phyloP scores from a whole-genome alignment of 495 filamentous ascomycete genomes.

The Chlorociboria aeruginascens region DNA sequence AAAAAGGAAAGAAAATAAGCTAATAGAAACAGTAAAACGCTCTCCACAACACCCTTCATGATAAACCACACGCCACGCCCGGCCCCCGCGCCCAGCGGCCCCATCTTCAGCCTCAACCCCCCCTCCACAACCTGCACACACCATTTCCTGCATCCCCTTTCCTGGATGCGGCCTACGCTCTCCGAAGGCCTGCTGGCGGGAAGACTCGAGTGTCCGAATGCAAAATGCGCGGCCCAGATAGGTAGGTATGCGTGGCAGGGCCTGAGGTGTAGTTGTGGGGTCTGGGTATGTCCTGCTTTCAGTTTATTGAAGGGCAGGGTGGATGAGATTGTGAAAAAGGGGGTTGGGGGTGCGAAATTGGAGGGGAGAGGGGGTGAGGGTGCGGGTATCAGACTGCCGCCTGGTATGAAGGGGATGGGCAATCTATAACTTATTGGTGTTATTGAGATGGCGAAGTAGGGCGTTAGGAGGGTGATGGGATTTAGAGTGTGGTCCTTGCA shows the following conservation, averaged over 20 bases:
- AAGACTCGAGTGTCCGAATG: constrained; percentile 68
- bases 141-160: constrained; percentile 78
- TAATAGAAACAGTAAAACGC: constrained; percentile 33
- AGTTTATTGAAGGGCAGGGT: constrained; percentile 69
- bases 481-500: neutral
- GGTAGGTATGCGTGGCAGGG: constrained; percentile 95
- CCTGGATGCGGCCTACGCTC: constrained; percentile 82
- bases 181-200: constrained; percentile 68
- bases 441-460: neutral
- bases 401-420: constrained; percentile 14
- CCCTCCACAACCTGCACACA: constrained; percentile 51
- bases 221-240: constrained; percentile 63
- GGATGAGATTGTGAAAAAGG: constrained; percentile 45
- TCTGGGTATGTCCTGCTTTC: constrained; percentile 88
- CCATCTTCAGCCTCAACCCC: constrained; percentile 9
- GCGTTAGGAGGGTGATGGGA: neutral
- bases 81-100: constrained; percentile 6
- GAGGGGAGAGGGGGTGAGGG: neutral
- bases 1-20: no score
- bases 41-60: constrained; percentile 54
- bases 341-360: neutral
- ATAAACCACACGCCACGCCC: constrained; percentile 34
- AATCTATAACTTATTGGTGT: constrained; percentile 8
- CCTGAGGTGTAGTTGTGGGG: constrained; percentile 79
- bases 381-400: constrained; percentile 16